phyloP scores from a whole-genome alignment of 176 grass and related monocot genomes.

The Melocanna baccifera region DNA sequence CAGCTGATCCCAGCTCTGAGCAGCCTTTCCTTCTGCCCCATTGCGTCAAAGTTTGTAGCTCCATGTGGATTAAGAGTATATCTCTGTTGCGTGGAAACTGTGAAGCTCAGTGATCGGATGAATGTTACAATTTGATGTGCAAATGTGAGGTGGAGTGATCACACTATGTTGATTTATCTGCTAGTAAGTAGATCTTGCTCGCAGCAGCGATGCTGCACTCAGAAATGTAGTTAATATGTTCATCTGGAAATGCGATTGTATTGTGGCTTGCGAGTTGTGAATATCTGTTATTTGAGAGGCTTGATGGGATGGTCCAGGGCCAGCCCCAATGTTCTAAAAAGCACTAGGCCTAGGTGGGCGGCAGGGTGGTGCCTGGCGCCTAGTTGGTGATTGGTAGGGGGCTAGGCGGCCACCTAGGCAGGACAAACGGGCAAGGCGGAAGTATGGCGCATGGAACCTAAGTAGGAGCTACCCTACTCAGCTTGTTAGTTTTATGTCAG shows the following conservation, averaged over 20 bases:
- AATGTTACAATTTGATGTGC: neutral
- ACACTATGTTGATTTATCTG: neutral
- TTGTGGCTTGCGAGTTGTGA: neutral
- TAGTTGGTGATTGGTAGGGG: too few species aligned
- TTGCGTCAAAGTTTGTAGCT: neutral
- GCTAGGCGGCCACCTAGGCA: too few species aligned
- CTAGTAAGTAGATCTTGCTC: neutral
- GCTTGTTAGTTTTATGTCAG: neutral
- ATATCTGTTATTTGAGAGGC: neutral
- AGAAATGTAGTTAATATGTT: neutral
- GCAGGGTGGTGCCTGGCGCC: too few species aligned
- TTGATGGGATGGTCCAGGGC: neutral
- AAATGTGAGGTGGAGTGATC: neutral
- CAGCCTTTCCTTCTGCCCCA: neutral
- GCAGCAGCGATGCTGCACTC: neutral
- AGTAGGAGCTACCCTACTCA: too few species aligned
- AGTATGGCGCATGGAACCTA: too few species aligned
- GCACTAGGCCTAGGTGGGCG: too few species aligned
- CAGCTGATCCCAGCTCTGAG: neutral
- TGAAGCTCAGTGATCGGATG: constrained; percentile 1
- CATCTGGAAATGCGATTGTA: neutral
- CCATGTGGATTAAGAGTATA: constrained; percentile 6
- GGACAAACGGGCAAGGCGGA: too few species aligned
- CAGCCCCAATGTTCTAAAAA: too few species aligned
- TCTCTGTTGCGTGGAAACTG: neutral